A percentile compares a stretch with the other conserved stretches of the same genome.
These are phyloP conservation scores for Saxispiralis lemnorum DNA, from an alignment of 495 filamentous ascomycete species.

Conservation along the genomic window DNA sequence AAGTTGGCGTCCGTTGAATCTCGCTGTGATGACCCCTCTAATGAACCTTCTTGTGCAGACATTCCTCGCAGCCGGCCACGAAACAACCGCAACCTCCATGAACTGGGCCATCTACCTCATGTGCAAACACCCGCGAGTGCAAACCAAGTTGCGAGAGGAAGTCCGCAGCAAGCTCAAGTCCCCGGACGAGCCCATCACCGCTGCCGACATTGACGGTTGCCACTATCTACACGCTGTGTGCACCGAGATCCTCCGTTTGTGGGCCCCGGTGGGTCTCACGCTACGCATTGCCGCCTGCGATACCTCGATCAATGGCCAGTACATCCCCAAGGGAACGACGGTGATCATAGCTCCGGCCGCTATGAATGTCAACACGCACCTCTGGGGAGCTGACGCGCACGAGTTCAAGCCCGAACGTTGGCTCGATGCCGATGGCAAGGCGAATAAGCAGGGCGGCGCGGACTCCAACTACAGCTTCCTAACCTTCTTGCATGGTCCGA, in stretches of 20 bases:
- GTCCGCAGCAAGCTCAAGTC: slow-evolving; percentile 46
- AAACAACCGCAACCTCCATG: slow-evolving; percentile 47
- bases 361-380: slow-evolving; percentile 20
- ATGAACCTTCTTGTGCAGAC: slow-evolving; percentile 29
- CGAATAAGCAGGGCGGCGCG: slow-evolving; percentile 25
- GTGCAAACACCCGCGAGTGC: slow-evolving; percentile 39
- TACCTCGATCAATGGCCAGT: slow-evolving; percentile 41
- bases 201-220: slow-evolving; percentile 35
- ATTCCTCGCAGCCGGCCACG: slow-evolving; percentile 82
- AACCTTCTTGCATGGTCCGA: slow-evolving; percentile 31
- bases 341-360: slow-evolving; percentile 34
- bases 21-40: too few relatives aligned
- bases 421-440: slow-evolving; percentile 17
- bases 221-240: slow-evolving; percentile 45
- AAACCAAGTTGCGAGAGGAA: slow-evolving; percentile 41
- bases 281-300: slow-evolving; percentile 44
- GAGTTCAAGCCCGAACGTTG: slow-evolving; percentile 30
- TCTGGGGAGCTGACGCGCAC: slow-evolving; percentile 26
- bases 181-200: slow-evolving; percentile 31
- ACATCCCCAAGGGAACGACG: slow-evolving; percentile 37
- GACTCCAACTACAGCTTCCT: slow-evolving; percentile 24
- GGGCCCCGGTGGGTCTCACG: slow-evolving; percentile 42
- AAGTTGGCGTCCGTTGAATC: background rate
- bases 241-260: slow-evolving; percentile 41
- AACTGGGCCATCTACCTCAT: slow-evolving; percentile 44